phyloP scores from a whole-genome alignment of 192 early-diverging fungal genomes.

The Podila minutissima region DNA sequence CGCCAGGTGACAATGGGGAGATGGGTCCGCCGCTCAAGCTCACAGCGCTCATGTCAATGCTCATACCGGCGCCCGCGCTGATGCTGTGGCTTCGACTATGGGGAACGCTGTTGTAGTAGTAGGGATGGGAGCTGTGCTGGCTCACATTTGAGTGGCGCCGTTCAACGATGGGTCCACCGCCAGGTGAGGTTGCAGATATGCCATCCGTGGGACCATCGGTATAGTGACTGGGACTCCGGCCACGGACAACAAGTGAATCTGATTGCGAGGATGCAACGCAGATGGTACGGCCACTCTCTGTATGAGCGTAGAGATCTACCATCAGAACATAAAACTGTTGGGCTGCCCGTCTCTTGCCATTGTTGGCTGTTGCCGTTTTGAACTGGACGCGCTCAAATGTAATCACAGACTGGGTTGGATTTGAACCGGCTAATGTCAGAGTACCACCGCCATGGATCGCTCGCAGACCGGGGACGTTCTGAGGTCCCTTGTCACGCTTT shows the following conservation, averaged over 20 bases:
- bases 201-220: constrained; percentile 58
- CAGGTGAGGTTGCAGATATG: neutral
- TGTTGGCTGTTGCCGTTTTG: constrained; percentile 94
- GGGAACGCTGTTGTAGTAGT: constrained; percentile 8
- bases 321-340: constrained; percentile 89
- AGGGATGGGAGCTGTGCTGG: constrained; percentile 26
- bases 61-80: constrained; percentile 43
- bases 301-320: constrained; percentile 76
- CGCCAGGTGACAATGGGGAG: constrained; percentile 34
- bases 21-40: constrained; percentile 15
- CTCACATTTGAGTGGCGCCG: constrained; percentile 32
- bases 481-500: constrained; percentile 96
- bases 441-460: constrained; percentile 62
- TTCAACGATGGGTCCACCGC: neutral
- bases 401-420: constrained; percentile 53
- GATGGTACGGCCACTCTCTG: constrained; percentile 58
- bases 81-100: constrained; percentile 47
- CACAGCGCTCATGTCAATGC: constrained; percentile 17
- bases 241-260: constrained; percentile 84
- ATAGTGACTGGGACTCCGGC: constrained; percentile 92
- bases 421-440: constrained; percentile 35
- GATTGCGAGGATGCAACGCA: constrained; percentile 72
- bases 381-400: constrained; percentile 94
- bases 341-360: constrained; percentile 86
- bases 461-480: constrained; percentile 68